phyloP scores from a whole-genome alignment of 768 basidiomycete genomes.

The Chalciporus pseudorubinellus region DNA sequence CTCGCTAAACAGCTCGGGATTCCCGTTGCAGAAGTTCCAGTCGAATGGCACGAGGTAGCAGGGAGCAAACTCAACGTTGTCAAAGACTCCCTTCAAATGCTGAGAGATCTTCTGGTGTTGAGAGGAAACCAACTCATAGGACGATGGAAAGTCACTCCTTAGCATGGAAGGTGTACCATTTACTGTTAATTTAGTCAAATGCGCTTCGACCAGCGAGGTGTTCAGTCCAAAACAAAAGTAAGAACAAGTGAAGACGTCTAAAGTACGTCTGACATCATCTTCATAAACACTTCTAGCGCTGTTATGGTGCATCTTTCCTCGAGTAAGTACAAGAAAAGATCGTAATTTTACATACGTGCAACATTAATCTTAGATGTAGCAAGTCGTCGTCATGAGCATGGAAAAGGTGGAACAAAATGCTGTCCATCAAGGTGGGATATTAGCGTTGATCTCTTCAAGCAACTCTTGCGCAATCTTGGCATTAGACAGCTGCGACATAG shows the following conservation, averaged over 20 bases:
- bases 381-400: constrained; percentile 16
- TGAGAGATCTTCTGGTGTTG: constrained; percentile 80
- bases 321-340: constrained; percentile 29
- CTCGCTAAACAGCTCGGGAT: constrained; percentile 77
- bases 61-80: constrained; percentile 91
- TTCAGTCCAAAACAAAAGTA: constrained; percentile 14
- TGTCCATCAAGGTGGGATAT: constrained; percentile 37
- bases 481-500: constrained; percentile 51
- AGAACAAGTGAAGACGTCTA: constrained; percentile 4
- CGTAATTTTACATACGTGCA: constrained; percentile 31
- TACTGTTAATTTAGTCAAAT: constrained; percentile 27
- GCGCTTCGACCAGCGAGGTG: constrained; percentile 4
- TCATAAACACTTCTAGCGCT: constrained; percentile 21
- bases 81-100: constrained; percentile 85
- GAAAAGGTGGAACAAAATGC: constrained; percentile 5
- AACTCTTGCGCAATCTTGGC: constrained; percentile 72
- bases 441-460: constrained; percentile 49
- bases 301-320: constrained; percentile 22
- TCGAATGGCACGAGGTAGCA: constrained; percentile 91
- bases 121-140: constrained; percentile 79
- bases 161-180: constrained; percentile 23
- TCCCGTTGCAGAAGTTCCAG: constrained; percentile 81
- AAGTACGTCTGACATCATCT: constrained; percentile 13
- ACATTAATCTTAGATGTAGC: constrained; percentile 35
- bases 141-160: constrained; percentile 56